These are phyloP conservation scores for Parsonsia alboflavescens DNA, from an alignment of 257 asterid genomes.

Conservation along the genomic window DNA sequence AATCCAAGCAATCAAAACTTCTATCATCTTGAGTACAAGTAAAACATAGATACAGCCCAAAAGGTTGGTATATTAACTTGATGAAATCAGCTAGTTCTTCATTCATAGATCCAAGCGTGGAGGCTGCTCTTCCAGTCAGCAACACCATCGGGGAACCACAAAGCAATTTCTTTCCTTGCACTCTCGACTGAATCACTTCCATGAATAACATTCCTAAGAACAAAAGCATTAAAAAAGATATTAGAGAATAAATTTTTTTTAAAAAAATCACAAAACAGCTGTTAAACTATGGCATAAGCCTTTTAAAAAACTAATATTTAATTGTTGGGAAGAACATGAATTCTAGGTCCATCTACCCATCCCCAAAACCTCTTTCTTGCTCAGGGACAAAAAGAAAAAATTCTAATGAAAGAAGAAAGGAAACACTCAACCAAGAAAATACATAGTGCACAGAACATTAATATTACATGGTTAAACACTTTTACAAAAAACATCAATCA, in stretches of 20 bases:
- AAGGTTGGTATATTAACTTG: not conserved
- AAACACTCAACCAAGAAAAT: not conserved
- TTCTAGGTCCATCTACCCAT: too few relatives aligned
- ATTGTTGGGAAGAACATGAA: too few relatives aligned
- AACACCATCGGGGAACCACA: slow-evolving; percentile 96
- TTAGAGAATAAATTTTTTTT: too few relatives aligned
- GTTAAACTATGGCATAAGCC: not conserved
- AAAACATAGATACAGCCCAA: slow-evolving; percentile 10
- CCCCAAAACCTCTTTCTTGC: too few relatives aligned
- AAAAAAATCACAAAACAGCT: not conserved
- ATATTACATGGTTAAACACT: not conserved
- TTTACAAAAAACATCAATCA: not conserved
- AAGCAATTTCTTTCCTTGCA: slow-evolving; percentile 79
- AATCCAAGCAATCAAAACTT: slow-evolving; percentile 18
- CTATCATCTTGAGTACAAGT: slow-evolving; percentile 5
- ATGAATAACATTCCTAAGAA: slow-evolving; percentile 80
- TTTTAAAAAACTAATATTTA: too few relatives aligned
- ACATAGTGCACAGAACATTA: too few relatives aligned
- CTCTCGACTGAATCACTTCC: slow-evolving; percentile 95
- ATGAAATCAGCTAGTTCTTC: slow-evolving; percentile 4
- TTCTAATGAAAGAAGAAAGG: not conserved
- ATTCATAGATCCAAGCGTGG: slow-evolving; percentile 86
- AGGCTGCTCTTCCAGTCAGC: slow-evolving; percentile 84
- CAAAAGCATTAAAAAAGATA: not conserved
- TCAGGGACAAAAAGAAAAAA: too few relatives aligned